Percentiles rank a stretch among this genome's conserved stretches.
Evolutionary conservation across 2,329 filamentous ascomycete species (phyloP).

Genomic region (Ascochyta lentis): DNA sequence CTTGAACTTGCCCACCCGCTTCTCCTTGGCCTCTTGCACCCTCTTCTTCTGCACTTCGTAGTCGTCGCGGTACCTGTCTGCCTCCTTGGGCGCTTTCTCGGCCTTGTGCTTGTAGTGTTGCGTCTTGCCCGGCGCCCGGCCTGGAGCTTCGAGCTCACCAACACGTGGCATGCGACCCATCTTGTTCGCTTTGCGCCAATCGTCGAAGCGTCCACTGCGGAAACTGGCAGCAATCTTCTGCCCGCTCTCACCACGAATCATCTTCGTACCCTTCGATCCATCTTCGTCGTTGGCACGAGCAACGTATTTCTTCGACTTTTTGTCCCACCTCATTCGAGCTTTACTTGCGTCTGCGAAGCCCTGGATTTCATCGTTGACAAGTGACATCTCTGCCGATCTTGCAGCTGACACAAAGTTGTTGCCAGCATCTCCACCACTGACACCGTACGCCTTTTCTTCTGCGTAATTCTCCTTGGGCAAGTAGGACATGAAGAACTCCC

Average conservation of each 20-base stretch:
- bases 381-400: conserved; percentile 88
- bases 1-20: conserved; percentile 75
- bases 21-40: conserved; percentile 85
- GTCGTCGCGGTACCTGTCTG: conserved; percentile 91
- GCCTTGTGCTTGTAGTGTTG: conserved; percentile 78
- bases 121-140: conserved; percentile 19
- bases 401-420: conserved; percentile 85
- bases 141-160: conserved; percentile 74
- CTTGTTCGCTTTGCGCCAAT: conserved; percentile 87
- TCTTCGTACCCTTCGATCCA: conserved; percentile 74
- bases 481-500: conserved; percentile 96
- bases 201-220: conserved; percentile 90
- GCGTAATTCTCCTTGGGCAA: conserved; percentile 81
- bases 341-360: conserved; percentile 79
- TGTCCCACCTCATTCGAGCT: conserved; percentile 90
- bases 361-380: conserved; percentile 86
- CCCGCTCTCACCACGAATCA: conserved; percentile 88
- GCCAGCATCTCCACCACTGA: conserved; percentile 74
- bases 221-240: conserved; percentile 96
- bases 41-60: conserved; percentile 91
- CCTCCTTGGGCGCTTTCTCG: conserved; percentile 87
- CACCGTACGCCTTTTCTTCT: conserved; percentile 91
- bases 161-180: conserved; percentile 78
- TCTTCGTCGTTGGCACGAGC: conserved; percentile 91
- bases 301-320: conserved; percentile 95